A percentile compares a stretch with the other conserved stretches of the same genome.
Evolutionary conservation across 1,139 yeast species (phyloP).

Genomic region (Suhomyces maxii): DNA sequence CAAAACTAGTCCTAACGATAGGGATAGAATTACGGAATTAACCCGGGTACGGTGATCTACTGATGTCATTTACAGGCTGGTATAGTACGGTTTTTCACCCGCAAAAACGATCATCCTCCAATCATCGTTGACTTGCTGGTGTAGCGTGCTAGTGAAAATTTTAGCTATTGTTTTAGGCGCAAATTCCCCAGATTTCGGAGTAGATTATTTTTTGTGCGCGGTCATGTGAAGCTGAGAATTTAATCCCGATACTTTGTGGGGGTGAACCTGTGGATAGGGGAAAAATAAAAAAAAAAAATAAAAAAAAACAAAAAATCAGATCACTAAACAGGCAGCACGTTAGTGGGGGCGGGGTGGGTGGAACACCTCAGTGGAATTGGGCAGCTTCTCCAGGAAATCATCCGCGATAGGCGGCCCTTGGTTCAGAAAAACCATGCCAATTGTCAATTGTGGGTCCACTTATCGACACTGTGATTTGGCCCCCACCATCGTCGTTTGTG

Average conservation of each 20-base stretch:
- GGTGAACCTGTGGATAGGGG: not conserved
- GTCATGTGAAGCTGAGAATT: conserved; percentile 7
- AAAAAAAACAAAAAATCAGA: no score
- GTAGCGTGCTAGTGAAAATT: not conserved
- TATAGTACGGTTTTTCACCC: not conserved
- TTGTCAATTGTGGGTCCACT: not conserved
- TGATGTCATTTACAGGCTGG: not conserved
- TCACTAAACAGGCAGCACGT: no score
- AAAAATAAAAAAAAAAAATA: no score
- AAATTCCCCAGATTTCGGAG: conserved; percentile 24
- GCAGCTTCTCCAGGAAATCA: no score
- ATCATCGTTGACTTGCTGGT: conserved; percentile 2
- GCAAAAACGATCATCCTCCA: conserved; percentile 1
- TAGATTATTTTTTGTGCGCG: conserved; percentile 6
- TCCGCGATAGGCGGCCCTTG: no score
- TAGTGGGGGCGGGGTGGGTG: no score
- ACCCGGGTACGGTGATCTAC: not conserved
- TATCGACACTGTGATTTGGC: not conserved
- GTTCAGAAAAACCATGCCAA: no score
- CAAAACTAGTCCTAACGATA: no score
- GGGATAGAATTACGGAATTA: not conserved
- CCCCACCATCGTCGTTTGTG: not conserved
- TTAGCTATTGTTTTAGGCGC: conserved; percentile 3
- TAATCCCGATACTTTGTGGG: not conserved
- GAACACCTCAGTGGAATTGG: no score